Evolutionary conservation across 805 yeast species (phyloP).

Genomic region (Yamadazyma tumulicola): DNA sequence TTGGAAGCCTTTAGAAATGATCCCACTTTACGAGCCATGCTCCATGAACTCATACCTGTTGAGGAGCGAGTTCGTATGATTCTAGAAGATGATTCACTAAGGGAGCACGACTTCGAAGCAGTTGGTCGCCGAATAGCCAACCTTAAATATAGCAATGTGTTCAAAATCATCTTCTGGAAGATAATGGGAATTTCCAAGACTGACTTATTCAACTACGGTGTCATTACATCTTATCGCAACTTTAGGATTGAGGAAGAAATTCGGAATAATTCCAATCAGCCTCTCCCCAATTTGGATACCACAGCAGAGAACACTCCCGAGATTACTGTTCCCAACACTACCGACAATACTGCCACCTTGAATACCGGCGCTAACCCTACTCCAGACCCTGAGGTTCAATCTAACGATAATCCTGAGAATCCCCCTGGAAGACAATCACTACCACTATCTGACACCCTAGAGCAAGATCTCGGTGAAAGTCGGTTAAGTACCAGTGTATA

Average conservation of each 20-base stretch:
- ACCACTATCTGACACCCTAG: not conserved
- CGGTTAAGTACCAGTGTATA: no score
- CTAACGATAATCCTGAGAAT: slow-evolving; percentile 1
- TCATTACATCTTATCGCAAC: slow-evolving; percentile 19
- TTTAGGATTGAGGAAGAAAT: slow-evolving; percentile 14
- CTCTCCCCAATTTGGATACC: slow-evolving; percentile 2
- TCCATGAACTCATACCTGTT: slow-evolving; percentile 38
- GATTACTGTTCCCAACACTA: no score
- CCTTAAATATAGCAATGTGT: slow-evolving; percentile 24
- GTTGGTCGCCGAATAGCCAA: slow-evolving; percentile 40
- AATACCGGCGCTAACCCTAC: no score
- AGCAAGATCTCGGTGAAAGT: no score
- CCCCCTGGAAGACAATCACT: not conserved
- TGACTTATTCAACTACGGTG: slow-evolving; percentile 53
- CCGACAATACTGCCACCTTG: no score
- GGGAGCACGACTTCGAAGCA: slow-evolving; percentile 40
- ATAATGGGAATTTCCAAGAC: slow-evolving; percentile 50
- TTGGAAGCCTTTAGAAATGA: slow-evolving; percentile 34
- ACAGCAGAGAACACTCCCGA: no score
- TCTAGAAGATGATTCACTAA: slow-evolving; percentile 27
- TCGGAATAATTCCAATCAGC: slow-evolving; percentile 2
- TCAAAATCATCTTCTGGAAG: slow-evolving; percentile 46
- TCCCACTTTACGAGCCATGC: slow-evolving; percentile 33
- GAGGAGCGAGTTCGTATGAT: slow-evolving; percentile 42
- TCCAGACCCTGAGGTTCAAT: no score